Conservation (phyloP, 140 eudicot species). For the Erigeron philadelphicus region DNA sequence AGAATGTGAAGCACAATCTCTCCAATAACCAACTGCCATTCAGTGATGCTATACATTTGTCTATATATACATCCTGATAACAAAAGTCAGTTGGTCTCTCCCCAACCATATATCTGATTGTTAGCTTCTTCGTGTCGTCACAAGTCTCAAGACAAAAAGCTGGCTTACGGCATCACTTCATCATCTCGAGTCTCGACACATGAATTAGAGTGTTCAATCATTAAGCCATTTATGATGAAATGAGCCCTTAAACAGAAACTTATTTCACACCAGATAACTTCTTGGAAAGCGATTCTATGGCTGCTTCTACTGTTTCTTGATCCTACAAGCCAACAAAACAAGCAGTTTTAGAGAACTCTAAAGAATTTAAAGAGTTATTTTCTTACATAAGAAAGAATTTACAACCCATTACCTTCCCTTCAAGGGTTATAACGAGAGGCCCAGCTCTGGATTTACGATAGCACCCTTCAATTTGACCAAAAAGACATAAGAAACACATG, state of each 20-base stretch:
- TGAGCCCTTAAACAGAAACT: slow-evolving; percentile 23
- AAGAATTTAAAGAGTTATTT: neutral
- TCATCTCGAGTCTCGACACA: slow-evolving; percentile 10
- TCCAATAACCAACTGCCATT: slow-evolving; percentile 22
- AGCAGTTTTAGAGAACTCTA: slow-evolving; percentile 13
- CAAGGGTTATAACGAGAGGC: slow-evolving; percentile 50
- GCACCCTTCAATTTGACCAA: slow-evolving; percentile 40
- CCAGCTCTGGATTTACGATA: slow-evolving; percentile 68
- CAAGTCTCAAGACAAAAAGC: slow-evolving; percentile 8
- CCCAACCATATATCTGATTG: slow-evolving; percentile 1
- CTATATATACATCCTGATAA: slow-evolving; percentile 28
- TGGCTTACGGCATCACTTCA: slow-evolving; percentile 17
- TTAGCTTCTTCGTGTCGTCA: neutral
- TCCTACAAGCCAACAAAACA: slow-evolving; percentile 45
- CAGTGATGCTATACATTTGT: slow-evolving; percentile 31
- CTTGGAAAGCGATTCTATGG: slow-evolving; percentile 50
- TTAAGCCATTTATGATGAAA: slow-evolving; percentile 23
- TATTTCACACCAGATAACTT: slow-evolving; percentile 38
- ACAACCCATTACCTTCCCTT: slow-evolving; percentile 60
- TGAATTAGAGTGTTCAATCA: slow-evolving; percentile 13
- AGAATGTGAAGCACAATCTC: slow-evolving; percentile 13
- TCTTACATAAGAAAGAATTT: neutral
- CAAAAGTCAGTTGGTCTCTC: slow-evolving; percentile 20
- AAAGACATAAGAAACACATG: neutral
- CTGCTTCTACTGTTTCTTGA: slow-evolving; percentile 51